A percentile compares a stretch with the other conserved stretches of the same genome.
Conservation (phyloP, 2,329 filamentous ascomycete species). For the Exophiala calicioides region DNA sequence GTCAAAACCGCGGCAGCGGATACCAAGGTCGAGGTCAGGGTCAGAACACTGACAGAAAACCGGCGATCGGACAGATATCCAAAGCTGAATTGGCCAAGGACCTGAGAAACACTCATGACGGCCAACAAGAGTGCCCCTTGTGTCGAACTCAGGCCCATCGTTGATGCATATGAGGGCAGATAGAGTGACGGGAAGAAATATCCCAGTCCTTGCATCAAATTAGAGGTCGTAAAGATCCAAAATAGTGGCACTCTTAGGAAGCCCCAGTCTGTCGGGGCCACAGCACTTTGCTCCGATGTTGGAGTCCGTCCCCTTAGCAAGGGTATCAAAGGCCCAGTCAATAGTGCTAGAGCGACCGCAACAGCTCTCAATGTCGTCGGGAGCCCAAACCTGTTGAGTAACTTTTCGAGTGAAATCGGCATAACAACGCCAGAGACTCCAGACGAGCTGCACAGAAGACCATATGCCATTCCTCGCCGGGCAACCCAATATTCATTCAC, state of each 20-base stretch:
- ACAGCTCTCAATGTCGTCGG: constrained; percentile 46
- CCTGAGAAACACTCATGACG: constrained; percentile 27
- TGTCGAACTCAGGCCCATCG: constrained; percentile 13
- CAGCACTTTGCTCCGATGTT: constrained; percentile 31
- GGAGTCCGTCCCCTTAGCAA: constrained; percentile 42
- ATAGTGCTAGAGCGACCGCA: constrained; percentile 40
- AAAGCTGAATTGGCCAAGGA: constrained; percentile 25
- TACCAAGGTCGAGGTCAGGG: constrained; percentile 45
- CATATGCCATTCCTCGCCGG: constrained; percentile 38
- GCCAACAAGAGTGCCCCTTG: constrained; percentile 26
- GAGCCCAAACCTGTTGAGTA: constrained; percentile 46
- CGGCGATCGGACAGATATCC: constrained; percentile 44
- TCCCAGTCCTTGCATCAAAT: constrained; percentile 40
- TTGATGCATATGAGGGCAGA: constrained; percentile 41
- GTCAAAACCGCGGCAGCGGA: constrained; percentile 45
- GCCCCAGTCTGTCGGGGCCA: constrained; percentile 38
- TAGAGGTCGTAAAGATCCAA: constrained; percentile 50
- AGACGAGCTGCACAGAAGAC: constrained; percentile 33
- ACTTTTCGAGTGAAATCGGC: constrained; percentile 47
- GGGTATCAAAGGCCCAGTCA: constrained; percentile 43
- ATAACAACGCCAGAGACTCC: constrained; percentile 50
- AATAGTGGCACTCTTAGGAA: constrained; percentile 43
- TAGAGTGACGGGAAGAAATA: constrained; percentile 43
- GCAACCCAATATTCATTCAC: constrained; percentile 44
- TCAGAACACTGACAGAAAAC: constrained; percentile 43